Base-by-base conservation (phyloP, 1,284 basidiomycete species). In the Ustilago bromivora region DNA sequence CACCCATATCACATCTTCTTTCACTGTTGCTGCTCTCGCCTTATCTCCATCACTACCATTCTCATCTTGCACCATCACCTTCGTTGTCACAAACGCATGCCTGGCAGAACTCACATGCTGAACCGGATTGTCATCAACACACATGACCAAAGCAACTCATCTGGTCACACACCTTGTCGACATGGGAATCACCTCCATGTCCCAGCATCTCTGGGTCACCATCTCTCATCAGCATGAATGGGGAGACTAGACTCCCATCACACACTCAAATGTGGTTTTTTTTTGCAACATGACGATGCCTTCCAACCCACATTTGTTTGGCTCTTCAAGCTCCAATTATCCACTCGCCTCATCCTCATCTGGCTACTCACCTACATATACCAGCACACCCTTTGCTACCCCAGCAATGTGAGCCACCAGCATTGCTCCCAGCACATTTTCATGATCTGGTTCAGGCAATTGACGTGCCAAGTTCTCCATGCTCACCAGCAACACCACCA, bases 261-360 rank as follows among this genome's bases (percentile, higher is more conserved):
- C 63, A 55, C 67, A 57, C 59, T 61, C 10, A 34, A 63, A 49
- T 53, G 57, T 63, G 56, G 63, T n/a, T 51, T 34, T 43, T 19
- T 19, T 19, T 19, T 19, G 19, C 69, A 56, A 28, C 40, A 76
- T 76, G 74, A 72, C 69, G 57, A 76, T 71, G 35, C 75, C 75
- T n/a, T 78, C 75, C n/a, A 69, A 70, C 36, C 61, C 63, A 61
- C 67, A 67, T 47, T 69, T 60, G 53, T 66, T 78, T 28, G 63
- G 69, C 47, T 65, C 74, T 7, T 63, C 56, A 17, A 55, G 57
- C 61, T 59, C n/a, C 35, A 41, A 40, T 40, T 73, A 69, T 47
- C 62, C 63, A 19, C 60, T 63, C 34, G 75, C 66, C 11, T 78
- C 75, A 2, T 65, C 59, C 32, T 76, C 72, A 9, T 75, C 74